Base-by-base conservation (phyloP, 345 rosid species). In the Gossypium mustelinum region DNA sequence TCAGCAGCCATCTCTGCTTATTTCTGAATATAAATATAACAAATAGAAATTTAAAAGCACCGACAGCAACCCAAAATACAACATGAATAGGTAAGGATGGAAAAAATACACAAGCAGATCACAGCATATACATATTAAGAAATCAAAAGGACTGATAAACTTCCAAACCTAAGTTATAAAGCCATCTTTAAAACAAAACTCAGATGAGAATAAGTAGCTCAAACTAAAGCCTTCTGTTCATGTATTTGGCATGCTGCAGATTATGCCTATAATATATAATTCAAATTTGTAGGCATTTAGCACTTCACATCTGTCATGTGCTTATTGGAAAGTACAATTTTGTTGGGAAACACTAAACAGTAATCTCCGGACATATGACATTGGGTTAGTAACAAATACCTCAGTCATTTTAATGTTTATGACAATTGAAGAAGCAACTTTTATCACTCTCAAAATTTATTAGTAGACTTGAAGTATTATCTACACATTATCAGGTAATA, bases 1-100 rank as follows among this genome's bases (percentile, higher is more conserved):
- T 90, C 98, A 74, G 97, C 75, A 2, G 99, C 98, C 99, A 92
- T 68, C 81, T 71, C 75, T 39, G 62, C 68, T 82, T 78, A 58
- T 64, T 43, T 73, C 68, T 57, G 54, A 45, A 59, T 44, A 51
- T 4, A 60, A 59, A 3, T 56, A 58, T 24, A 13, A 20, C 22
- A 43, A 72, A 20, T 5, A 55, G 54, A 70, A n/a, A 11, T 14
- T 72, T 20, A 44, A n/a, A 27, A 44, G n/a, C 66, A 72, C 9
- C 1, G 73, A 29, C 4, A 72, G 44, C 18, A n/a, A 57, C 54
- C 55, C 29, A 34, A 55, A 71, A 41, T 54, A 71, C 25, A 70
- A 68, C 73, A 70, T 17, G 25, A 51, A 70, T 29, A 34, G 17
- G 48, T 17, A 0, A 24, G 52, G 20, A 54, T n/a, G 27, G 11